Base-by-base conservation (phyloP, 2,329 filamentous ascomycete species). In the Calonectria honghensis region DNA sequence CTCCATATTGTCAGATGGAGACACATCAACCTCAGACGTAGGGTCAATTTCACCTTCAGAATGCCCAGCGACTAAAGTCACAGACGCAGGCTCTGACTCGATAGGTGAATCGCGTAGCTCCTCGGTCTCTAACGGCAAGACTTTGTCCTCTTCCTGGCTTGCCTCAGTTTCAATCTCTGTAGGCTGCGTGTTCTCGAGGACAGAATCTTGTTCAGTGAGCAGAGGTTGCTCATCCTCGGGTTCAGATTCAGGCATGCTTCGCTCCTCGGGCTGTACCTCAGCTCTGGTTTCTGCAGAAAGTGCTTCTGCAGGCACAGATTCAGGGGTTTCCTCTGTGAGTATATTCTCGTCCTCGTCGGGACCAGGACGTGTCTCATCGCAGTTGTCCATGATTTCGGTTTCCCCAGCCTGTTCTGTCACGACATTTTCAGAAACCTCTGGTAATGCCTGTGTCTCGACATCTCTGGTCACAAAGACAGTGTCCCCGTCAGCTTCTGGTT, bases 81-180 rank as follows among this genome's bases (percentile, higher is more conserved):
- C 32, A 41, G 16, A 24, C 14, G 27, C 6, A 6, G 57, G 37
- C 13, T 13, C 27, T 41, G 24, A 16, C 24, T 63, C 37, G 9
- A 41, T n/a, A 9, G 57, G 13, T 16, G 16, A 1, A 37, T 41
- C 35, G 20, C 20, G 57, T 6, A 29, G 27, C 57, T 29, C 57
- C n/a, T 41, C 57, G 2, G 20, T 35, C 24, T 20, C n/a, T 24
- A 2, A 27, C 24, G n/a, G 45, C n/a, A 48, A 61, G 24, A 41
- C 35, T 14, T 41, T 63, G 57, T 37, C 37, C 24, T 41, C 57
- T 41, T 63, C 57, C 7, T 18, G 35, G n/a, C 57, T 39, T 18
- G 29, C 31, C 41, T 65, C 27, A 18, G 29, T 35, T 6, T 65
- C 61, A 24, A 48, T n/a, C 39, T 65, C 61, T 11, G 57, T 63